phyloP scores from a whole-genome alignment of 495 filamentous ascomycete species.

The Geoglossum glabrum region DNA sequence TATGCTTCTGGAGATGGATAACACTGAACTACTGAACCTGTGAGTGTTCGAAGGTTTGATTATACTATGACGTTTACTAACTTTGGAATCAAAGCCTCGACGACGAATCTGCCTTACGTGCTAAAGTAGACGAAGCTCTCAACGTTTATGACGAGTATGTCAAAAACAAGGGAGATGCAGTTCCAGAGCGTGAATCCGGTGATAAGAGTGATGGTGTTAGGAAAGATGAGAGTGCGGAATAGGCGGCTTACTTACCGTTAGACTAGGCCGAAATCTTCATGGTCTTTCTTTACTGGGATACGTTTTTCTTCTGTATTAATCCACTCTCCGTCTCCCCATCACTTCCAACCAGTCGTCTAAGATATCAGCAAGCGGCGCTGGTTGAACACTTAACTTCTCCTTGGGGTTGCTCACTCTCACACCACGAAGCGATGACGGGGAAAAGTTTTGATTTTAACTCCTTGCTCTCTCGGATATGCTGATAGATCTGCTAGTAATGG shows the following conservation, averaged over 20 bases:
- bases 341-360: neutral
- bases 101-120: constrained; percentile 70
- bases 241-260: neutral
- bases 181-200: constrained; percentile 19
- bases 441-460: constrained; percentile 1
- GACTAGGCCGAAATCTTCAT: neutral
- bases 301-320: neutral
- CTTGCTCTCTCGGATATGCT: neutral
- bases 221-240: neutral
- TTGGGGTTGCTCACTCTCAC: neutral
- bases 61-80: constrained; percentile 9
- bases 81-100: constrained; percentile 39
- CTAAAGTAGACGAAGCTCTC: constrained; percentile 93
- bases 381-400: neutral
- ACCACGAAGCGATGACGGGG: neutral
- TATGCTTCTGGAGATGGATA: constrained; percentile 99
- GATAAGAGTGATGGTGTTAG: constrained; percentile 14
- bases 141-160: constrained; percentile 96
- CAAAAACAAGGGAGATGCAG: constrained; percentile 43
- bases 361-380: neutral
- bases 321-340: neutral
- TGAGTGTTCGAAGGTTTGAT: constrained; percentile 38
- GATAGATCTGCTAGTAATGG: constrained; percentile 2
- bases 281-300: neutral
- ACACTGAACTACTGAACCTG: constrained; percentile 77